Base-by-base conservation (phyloP, 352 stramenopile species). In the Pythium dissimile region DNA sequence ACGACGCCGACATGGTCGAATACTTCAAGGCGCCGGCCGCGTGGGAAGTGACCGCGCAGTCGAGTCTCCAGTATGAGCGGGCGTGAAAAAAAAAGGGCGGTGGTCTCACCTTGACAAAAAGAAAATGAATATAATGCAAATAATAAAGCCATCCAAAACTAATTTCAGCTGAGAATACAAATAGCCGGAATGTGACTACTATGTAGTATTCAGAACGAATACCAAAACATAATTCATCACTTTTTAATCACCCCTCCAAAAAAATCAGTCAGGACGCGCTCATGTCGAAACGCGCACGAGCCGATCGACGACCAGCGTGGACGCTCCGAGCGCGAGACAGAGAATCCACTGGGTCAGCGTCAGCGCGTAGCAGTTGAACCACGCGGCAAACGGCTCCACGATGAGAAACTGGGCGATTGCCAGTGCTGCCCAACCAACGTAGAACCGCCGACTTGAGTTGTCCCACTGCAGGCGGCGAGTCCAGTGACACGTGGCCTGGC, bases 21-120 rank as follows among this genome's bases (percentile, higher is more conserved):
- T 88, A 86, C 63, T 88, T 86, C 48, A 84, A 84, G 54, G 73
- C 74, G 18, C 75, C 75, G n/a, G 85, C 75, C 35, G 76, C 80
- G 3, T 90, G 80, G 80, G 80, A 88, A 54, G 67, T 86, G 50
- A 72, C 81, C 24, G 71, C 75, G 55, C 77, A 90, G 54, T 72
- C 83, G 24, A 77, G 70, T 44, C 67, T 85, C 56, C 67, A 86
- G 63, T 89, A 80, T 64, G 73, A 75, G 61, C 55, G 55, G 7
- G 24, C 55, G 31, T 34, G 43, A 69, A n/a, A 21, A n/a, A n/a
- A n/a, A n/a, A n/a, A n/a, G n/a, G 31, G 15, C 15, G 31, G 31
- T 15, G 9, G 31, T 15, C 9, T 9, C 9, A 38, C 9, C 15
- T 38, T 9, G 31, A 15, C 15, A 38, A 38, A 15, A 15, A 9